Percentiles rank a stretch among this genome's conserved stretches.
Evolutionary conservation across 768 basidiomycete species (phyloP).

Genomic region (Pleurotus cornucopiae): DNA sequence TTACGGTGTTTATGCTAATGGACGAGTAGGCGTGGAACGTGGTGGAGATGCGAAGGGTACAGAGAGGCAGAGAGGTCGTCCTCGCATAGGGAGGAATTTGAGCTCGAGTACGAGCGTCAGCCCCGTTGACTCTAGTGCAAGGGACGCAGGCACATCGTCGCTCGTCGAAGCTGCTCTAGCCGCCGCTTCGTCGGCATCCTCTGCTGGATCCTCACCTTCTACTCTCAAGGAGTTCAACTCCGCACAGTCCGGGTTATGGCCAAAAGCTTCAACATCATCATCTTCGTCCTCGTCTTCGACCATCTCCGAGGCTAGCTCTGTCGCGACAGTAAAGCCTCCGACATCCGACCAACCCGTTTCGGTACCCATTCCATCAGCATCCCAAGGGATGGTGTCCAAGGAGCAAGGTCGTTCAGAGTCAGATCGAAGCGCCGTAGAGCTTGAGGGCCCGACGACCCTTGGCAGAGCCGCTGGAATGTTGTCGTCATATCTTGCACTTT

Average conservation of each 20-base stretch:
- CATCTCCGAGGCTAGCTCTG: neutral
- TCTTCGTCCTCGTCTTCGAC: conserved; percentile 1
- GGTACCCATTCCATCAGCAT: neutral
- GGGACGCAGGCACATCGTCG: neutral
- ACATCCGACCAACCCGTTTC: neutral
- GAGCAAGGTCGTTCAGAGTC: neutral
- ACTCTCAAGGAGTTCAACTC: neutral
- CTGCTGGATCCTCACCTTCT: neutral
- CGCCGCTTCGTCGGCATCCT: neutral
- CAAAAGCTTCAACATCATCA: neutral
- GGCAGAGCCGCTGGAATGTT: conserved; percentile 6
- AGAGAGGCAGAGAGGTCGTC: conserved; percentile 15
- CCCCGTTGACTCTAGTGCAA: neutral
- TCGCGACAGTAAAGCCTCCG: neutral
- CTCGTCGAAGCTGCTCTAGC: conserved; percentile 3
- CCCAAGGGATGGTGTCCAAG: neutral
- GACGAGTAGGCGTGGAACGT: conserved; percentile 25
- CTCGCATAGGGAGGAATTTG: conserved; percentile 12
- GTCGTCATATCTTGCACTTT: conserved; percentile 5
- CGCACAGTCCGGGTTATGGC: neutral
- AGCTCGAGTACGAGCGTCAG: conserved; percentile 10
- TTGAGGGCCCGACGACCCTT: neutral
- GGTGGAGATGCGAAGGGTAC: conserved; percentile 18
- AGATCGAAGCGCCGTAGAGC: neutral
- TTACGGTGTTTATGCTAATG: conserved; percentile 24